Evolutionary conservation across 1,139 yeast species (phyloP), one percentile per base, ranked within the genome.

Genomic region (Spathaspora sp.): DNA sequence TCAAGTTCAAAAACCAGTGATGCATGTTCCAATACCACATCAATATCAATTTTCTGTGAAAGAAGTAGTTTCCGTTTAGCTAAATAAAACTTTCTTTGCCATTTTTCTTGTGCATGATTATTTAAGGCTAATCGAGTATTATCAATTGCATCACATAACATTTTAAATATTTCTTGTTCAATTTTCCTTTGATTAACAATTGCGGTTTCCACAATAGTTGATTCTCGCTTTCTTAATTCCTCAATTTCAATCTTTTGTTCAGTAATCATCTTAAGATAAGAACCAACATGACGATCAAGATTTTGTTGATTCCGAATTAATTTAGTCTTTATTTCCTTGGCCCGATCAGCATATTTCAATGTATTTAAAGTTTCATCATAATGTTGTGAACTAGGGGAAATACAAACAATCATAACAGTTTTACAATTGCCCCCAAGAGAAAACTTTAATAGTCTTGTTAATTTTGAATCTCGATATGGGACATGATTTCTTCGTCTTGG

Each of bases 361-460:
- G 97, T 89, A 62, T 90, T 91, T 47, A 89, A 72, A 0, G 97
- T 90, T 59, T 91, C 98, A 60, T 91, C 97, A 61, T 89, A 89
- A 63, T 91, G 97, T 37, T 76, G 77, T 29, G 88, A 80, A 51
- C 90, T 86, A 0, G 97, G 97, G 3, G 95, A 86, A 3, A 91
- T 80, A 65, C 97, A 91, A 1, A 90, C 97, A 56, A 91, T 89
- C 97, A 91, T 91, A 4, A 89, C 93, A 0, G 98, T 91, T 63
- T 88, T 86, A 66, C 97, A 90, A 60, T 89, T 89, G 0, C 97
- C 97, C 4, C 97, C 97, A n/a, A 91, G 71, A 0, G 97, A 89
- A 60, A 88, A 89, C 60, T 90, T 89, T 47, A 91, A 75, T 44
- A 91, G 69, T 53, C 98, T 69, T 0, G 98, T 91, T 44, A 91